Evolutionary conservation across 495 filamentous ascomycete species (phyloP), one percentile per base, ranked within the genome.

Genomic region (Lentithecium fluviatile): DNA sequence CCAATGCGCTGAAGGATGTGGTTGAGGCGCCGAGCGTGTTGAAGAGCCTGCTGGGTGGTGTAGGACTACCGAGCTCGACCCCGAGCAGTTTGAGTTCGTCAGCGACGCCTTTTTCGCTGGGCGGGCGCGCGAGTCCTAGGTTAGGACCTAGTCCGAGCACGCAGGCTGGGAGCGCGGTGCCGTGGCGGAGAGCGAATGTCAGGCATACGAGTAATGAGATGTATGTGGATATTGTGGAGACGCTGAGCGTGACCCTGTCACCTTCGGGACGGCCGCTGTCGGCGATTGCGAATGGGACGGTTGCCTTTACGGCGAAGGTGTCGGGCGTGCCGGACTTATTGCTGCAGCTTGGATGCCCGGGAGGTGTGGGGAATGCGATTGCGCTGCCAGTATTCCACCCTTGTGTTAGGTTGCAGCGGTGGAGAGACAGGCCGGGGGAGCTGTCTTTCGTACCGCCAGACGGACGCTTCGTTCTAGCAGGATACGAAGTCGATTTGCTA

Each of bases 351-450:
- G 85, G 85, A 0, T 81, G 88, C 1, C 87, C 90, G 2, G 71
- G 72, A 0, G 88, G 88, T 7, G 81, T 97, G 46, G 83, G 79
- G 29, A 82, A 81, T 50, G 83, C 89, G 23, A 81, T 97, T 54
- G 85, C 91, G 57, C 75, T 96, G n/a, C 93, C 93, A 0, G 91
- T 96, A 0, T 99, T 99, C 69, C 94, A 99, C 69, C 94, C 94
- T 0, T 97, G 91, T 70, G 94, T 99, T 8, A 80, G 95, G 17
- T 75, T 97, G 19, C 86, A 84, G 19, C 77, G 83, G 37, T 99
- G 94, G 94, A 82, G 85, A 55, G 90, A 95, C 56, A 82, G 81
- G 37, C 91, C 94, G 0, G 94, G 94, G 1, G 88, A 95, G 63
- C 79, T 99, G 17, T 93, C 88, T 71, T 99, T 97, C 70, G 83